phyloP scores from a whole-genome alignment of 441 rosid genomes.

The Croton setiger region DNA sequence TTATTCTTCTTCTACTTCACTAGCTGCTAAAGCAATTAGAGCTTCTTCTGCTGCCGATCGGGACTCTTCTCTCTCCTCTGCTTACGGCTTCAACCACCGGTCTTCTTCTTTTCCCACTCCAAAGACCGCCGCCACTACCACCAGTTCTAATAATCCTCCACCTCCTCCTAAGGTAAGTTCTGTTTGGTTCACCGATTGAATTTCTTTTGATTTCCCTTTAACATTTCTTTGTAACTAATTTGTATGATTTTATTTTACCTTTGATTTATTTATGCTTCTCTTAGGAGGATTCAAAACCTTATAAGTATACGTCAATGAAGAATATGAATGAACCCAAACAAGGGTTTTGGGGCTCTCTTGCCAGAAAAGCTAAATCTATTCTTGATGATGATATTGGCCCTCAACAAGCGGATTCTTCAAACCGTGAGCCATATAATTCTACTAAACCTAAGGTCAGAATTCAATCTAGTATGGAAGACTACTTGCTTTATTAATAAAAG shows the following conservation, averaged over 20 bases:
- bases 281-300: slow-evolving; percentile 36
- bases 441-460: slow-evolving; percentile 36
- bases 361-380: slow-evolving; percentile 91
- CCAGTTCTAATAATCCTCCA: slow-evolving; percentile 9
- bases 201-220: background rate
- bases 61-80: slow-evolving; percentile 88
- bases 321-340: slow-evolving; percentile 52
- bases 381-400: slow-evolving; percentile 59
- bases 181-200: background rate
- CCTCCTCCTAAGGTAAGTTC: slow-evolving; percentile 17
- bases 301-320: slow-evolving; percentile 45
- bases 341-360: slow-evolving; percentile 93
- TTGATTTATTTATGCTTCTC: slow-evolving; percentile 1
- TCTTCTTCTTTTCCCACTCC: slow-evolving; percentile 33
- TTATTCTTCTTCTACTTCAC: slow-evolving; percentile 41
- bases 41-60: slow-evolving; percentile 73
- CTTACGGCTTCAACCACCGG: slow-evolving; percentile 40
- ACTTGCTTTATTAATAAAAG: background rate
- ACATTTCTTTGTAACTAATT: background rate
- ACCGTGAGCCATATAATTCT: slow-evolving; percentile 23
- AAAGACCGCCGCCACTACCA: slow-evolving; percentile 13
- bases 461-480: background rate
- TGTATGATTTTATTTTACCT: background rate
- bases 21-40: slow-evolving; percentile 77
- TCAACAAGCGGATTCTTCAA: slow-evolving; percentile 23